Evolutionary conservation across 768 basidiomycete genomes (phyloP).

Genomic region (Leccinum subtestaceum): DNA sequence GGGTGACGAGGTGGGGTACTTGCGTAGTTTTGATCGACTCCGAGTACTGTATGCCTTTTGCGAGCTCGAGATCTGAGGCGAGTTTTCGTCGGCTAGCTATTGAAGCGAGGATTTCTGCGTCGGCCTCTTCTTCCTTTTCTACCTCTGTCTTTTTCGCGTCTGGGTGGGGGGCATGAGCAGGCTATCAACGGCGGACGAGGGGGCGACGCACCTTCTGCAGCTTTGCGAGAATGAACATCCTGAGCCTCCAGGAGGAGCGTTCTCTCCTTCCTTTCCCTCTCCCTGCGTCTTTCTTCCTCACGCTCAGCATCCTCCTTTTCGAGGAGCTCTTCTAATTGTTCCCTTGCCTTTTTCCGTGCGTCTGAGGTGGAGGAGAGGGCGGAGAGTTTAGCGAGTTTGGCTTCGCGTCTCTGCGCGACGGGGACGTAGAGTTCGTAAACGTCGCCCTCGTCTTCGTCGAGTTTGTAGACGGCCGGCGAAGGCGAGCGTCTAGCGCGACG

Average conservation of each 20-base stretch:
- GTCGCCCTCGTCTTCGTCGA: constrained; percentile 60
- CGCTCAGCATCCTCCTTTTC: constrained; percentile 69
- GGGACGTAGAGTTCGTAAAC: constrained; percentile 85
- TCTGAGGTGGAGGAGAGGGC: constrained; percentile 56
- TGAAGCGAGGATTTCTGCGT: constrained; percentile 88
- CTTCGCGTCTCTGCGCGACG: constrained; percentile 78
- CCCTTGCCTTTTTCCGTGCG: constrained; percentile 43
- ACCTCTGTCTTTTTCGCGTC: constrained; percentile 86
- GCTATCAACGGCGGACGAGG: constrained; percentile 15
- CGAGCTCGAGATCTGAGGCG: constrained; percentile 89
- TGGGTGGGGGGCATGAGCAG: constrained; percentile 18
- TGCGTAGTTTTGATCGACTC: constrained; percentile 83
- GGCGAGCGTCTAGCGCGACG: constrained; percentile 54
- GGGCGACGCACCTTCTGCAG: constrained; percentile 61
- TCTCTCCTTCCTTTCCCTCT: constrained; percentile 77
- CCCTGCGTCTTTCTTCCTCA: constrained; percentile 73
- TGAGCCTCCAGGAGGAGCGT: constrained; percentile 92
- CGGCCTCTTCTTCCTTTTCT: constrained; percentile 85
- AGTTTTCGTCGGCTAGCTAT: constrained; percentile 89
- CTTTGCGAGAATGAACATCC: constrained; percentile 85
- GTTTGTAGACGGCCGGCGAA: constrained; percentile 54
- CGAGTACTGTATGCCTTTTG: constrained; percentile 88
- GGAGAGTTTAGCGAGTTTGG: constrained; percentile 73
- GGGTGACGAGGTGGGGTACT: constrained; percentile 19
- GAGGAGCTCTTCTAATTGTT: constrained; percentile 54